Base-by-base conservation (phyloP, 768 basidiomycete species). In the Lentinus brumalis region DNA sequence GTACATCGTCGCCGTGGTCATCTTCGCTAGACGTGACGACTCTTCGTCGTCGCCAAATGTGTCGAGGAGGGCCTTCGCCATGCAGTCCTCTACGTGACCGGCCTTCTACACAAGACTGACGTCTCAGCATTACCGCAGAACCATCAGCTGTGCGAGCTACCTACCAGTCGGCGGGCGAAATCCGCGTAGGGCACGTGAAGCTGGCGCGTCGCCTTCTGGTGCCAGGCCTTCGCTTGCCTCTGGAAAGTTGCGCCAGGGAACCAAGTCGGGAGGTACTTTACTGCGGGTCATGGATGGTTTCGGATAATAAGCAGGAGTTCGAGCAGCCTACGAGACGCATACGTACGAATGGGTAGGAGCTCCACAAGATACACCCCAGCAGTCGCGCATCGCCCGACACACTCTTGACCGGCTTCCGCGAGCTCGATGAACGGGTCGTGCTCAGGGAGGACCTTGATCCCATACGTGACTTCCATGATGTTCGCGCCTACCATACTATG, bases 231-330 rank as follows among this genome's bases (percentile, higher is more conserved):
- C 5, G 67, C 68, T 32, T 62, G 39, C n/a, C 64, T 56, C 45
- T 67, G 63, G 61, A 72, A 73, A 0, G 47, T 50, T 0, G 68
- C 66, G 15, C 70, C 70, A 0, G 73, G 73, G 46, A 74, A 60
- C 73, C 73, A 74, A 15, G 50, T 26, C 0, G 73, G 73, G 4
- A 73, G 18, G 39, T 71, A 52, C 31, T 66, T 66, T 29, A 70
- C 69, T 69, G 60, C 12, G 6, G 8, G 42, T 29, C 14, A 10
- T 15, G 9, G n/a, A n/a, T n/a, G n/a, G n/a, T n/a, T 5, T 5
- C 35, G 26, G 16, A 16, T 4, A 26, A 10, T 31, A 44, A 4
- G 6, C 5, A 15, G 42, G 5, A 44, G 15, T 5, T 16, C 15
- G 15, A 7, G 42, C 16, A n/a, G n/a, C n/a, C n/a, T 5, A 21